Base-by-base conservation (phyloP, 2,329 filamentous ascomycete genomes). In the Fusarium pininemorale region DNA sequence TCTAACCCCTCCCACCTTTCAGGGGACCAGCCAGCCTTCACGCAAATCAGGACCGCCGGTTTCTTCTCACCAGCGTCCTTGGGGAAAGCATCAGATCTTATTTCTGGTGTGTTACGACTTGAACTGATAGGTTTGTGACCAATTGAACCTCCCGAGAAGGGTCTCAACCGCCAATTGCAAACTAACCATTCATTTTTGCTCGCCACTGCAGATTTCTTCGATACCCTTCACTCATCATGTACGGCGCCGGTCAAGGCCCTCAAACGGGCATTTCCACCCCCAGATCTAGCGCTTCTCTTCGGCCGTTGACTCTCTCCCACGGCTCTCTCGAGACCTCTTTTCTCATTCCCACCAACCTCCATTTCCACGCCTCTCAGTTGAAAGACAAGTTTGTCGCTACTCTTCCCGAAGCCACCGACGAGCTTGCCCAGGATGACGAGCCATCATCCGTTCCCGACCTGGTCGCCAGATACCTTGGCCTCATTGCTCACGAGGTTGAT, bases 261-360 rank as follows among this genome's bases (percentile, higher is more conserved):
- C 95, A 98, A 85, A 99, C 96, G 87, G 96, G 96, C 85, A 95
- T 98, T 82, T 97, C 95, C 77, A 99, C 96, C 78, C 96, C 96
- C 79, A 93, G 96, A 85, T 98, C 96, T 65, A 96, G 94, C 78
- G 92, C 95, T 76, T 98, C 96, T 75, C 91, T 98, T 76, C 94
- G 96, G 77, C 96, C 96, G 73, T 91, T 99, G 81, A 94, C 93
- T 79, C 90, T 99, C 81, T 90, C 91, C 76, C 96, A 99, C 85
- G 96, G 97, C 83, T 94, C 94, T 63, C 95, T 99, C 85, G 96
- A 99, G 84, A 94, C 97, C 80, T 96, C 94, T 61, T 96, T 99
- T 83, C 92, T 98, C 80, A 93, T 99, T 81, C 96, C 96, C 67
- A 98, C 96, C 78, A 94, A 92, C 80, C 91, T 98, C 74, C 96